Evolutionary conservation across 306 rosid genomes (phyloP), one percentile per base, ranked within the genome.

Genomic region (Cucurbita ficifolia): DNA sequence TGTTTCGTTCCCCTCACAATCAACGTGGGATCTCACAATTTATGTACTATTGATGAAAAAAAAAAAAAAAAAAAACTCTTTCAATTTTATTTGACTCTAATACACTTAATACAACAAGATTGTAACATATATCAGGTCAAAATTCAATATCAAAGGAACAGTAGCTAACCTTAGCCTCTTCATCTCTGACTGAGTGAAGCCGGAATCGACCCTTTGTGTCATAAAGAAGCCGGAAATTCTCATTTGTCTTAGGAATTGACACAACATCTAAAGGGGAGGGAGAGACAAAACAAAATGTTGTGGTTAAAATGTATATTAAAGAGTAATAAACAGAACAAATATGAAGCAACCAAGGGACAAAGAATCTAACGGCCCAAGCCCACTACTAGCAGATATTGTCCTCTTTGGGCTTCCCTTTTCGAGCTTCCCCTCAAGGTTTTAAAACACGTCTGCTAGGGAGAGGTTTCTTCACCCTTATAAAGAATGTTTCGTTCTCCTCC

Each of bases 141-240:
- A 14, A 36, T 8, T 64, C 6, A 24, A n/a, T 21, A 52, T 9
- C 14, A 67, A 9, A 35, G 5, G 8, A 53, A 56, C 7, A 18
- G 70, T 75, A 33, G 14, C 21, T 77, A 8, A 90, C 94, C 96
- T 90, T 88, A 0, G 94, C 86, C 82, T 90, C 96, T 7, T 90
- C 96, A 76, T 90, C 96, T 81, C 87, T 81, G 45, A 90, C 76
- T 3, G 94, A 88, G 77, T 90, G 96, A 62, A 90, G 91, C 61
- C 90, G 88, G 84, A 90, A 90, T 3, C 94, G 85, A 2, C 96
- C 96, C 43, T 90, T 90, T 14, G 96, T 88, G 82, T 90, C 96
- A 82, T 90, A 90, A 4, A 90, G 96, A 42, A 90, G 90, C 55
- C 96, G 94, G 65, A 90, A 90, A 62, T 81, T 90, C 83, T 90